A percentile compares a stretch with the other conserved stretches of the same genome.
Conservation (phyloP, 108 stramenopile species). For the Cyclostephanos tholiformis region DNA sequence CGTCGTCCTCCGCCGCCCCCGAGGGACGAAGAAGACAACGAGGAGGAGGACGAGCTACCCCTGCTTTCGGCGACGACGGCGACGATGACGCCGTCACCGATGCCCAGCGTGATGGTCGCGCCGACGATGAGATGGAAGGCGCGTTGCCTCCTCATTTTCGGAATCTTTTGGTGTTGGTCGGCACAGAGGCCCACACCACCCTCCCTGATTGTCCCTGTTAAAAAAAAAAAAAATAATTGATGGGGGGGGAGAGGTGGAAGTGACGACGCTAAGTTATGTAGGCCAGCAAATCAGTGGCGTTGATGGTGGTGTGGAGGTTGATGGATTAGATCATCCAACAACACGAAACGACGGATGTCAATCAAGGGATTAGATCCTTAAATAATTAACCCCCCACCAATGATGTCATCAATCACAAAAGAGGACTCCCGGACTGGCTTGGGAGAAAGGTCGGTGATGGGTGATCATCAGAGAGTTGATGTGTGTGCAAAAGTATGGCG, state of each 20-base stretch:
- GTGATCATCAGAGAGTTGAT: no score
- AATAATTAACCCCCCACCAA: no score
- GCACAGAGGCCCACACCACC: background rate
- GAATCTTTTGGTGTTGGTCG: background rate
- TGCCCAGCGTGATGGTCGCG: conserved; percentile 7
- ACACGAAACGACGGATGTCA: background rate
- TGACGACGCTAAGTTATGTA: background rate
- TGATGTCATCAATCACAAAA: no score
- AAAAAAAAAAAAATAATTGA: background rate
- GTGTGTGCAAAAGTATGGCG: no score
- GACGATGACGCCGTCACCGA: conserved; percentile 5
- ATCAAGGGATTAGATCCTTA: background rate
- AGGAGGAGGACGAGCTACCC: background rate
- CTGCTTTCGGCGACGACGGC: background rate
- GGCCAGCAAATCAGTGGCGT: background rate
- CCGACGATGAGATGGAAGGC: conserved; percentile 14
- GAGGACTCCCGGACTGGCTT: no score
- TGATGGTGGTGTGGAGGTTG: background rate
- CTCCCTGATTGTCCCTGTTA: background rate
- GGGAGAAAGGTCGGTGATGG: no score
- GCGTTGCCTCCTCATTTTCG: conserved; percentile 19
- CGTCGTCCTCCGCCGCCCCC: background rate
- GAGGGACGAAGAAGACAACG: background rate
- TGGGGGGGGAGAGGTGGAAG: background rate
- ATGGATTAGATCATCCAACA: conserved; percentile 2